Evolutionary conservation across 352 stramenopile species (phyloP).

Genomic region (Globisporangium paroecandrum): DNA sequence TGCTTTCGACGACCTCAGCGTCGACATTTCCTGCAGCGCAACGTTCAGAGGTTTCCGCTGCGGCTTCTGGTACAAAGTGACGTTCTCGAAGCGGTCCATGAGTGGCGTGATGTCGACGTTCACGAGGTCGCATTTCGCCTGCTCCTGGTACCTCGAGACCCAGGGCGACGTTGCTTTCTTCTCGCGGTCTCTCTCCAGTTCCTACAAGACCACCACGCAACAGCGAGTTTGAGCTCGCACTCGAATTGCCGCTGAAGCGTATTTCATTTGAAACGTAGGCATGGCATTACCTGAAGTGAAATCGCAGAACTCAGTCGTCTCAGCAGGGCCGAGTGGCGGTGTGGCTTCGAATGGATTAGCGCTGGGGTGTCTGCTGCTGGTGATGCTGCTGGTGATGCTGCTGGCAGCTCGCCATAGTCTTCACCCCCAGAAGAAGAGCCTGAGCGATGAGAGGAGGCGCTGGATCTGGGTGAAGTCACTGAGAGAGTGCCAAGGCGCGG

Average conservation of each 20-base stretch:
- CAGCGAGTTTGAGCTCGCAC: neutral
- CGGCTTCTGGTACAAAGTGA: conserved; percentile 28
- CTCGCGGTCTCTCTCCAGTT: conserved; percentile 1
- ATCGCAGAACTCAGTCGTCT: conserved; percentile 1
- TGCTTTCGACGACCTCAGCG: neutral
- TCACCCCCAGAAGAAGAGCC: neutral
- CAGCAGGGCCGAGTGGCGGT: neutral
- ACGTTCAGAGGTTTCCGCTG: conserved; percentile 31
- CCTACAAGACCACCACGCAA: neutral
- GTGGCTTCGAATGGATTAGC: neutral
- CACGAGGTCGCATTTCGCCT: conserved; percentile 34
- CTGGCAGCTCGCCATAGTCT: neutral
- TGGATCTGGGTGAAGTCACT: neutral
- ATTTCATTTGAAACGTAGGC: neutral
- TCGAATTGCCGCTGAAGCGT: too few species aligned
- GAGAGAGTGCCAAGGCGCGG: neutral
- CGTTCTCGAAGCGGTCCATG: conserved; percentile 34
- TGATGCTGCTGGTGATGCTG: neutral
- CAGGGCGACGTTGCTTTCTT: conserved; percentile 11
- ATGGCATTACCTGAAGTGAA: neutral
- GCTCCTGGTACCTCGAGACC: conserved; percentile 22
- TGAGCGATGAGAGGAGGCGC: neutral
- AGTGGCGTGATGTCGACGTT: conserved; percentile 26
- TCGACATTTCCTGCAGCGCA: conserved; percentile 29
- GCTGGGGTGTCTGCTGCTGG: neutral